A percentile compares a stretch with the other conserved stretches of the same genome.
Conservation (phyloP, 1,284 basidiomycete species). For the Hymenochaete sp. region DNA sequence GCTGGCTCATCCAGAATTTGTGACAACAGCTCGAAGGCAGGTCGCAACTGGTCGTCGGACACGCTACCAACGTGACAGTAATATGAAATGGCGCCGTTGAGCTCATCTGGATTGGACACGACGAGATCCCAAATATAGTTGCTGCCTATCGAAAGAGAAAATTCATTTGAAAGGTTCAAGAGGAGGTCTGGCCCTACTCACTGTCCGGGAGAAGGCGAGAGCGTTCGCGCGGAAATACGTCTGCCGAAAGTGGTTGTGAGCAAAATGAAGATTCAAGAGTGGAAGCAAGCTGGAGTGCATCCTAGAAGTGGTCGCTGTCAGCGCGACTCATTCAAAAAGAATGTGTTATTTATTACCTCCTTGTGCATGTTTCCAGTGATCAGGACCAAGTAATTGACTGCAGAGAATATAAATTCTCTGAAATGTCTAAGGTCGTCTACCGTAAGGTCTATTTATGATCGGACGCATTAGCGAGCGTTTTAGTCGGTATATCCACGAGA, state of each 20-base stretch:
- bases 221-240: conserved; percentile 49
- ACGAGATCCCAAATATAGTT: conserved; percentile 64
- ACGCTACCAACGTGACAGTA: conserved; percentile 67
- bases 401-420: conserved; percentile 52
- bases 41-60: conserved; percentile 47
- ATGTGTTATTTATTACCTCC: conserved; percentile 48
- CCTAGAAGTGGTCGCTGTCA: conserved; percentile 43
- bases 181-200: conserved; percentile 28
- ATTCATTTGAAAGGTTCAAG: conserved; percentile 16
- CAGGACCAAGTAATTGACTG: conserved; percentile 69
- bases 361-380: conserved; percentile 82
- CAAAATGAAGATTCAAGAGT: conserved; percentile 64
- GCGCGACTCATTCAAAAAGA: too few relatives aligned
- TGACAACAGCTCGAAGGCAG: conserved; percentile 51
- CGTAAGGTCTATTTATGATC: conserved; percentile 47
- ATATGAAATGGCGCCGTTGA: conserved; percentile 81
- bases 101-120: conserved; percentile 81
- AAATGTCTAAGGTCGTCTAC: conserved; percentile 69
- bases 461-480: neutral
- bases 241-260: conserved; percentile 45
- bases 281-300: conserved; percentile 68
- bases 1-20: conserved; percentile 84
- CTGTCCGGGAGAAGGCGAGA: conserved; percentile 63
- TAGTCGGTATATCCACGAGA: too few relatives aligned
- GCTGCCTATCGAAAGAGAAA: conserved; percentile 37